These are phyloP conservation scores for Fusarium tanahbumbuense DNA, from an alignment of 2,329 filamentous ascomycete genomes.

Conservation along the genomic window DNA sequence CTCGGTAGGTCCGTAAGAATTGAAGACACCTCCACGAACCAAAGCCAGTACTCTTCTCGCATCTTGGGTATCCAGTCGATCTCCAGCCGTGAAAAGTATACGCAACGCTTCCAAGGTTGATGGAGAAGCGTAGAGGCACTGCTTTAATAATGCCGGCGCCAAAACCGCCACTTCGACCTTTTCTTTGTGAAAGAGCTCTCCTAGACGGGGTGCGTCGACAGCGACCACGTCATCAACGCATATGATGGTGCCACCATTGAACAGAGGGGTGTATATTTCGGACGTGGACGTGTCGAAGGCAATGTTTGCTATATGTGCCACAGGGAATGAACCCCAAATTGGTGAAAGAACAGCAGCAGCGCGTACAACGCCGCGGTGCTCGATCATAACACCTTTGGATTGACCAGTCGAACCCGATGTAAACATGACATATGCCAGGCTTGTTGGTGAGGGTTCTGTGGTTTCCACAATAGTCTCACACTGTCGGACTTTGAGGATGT, in stretches of 20 bases:
- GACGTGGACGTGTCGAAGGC: neutral
- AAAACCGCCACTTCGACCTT: neutral
- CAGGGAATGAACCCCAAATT: neutral
- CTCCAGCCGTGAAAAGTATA: constrained; percentile 33
- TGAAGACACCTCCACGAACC: neutral
- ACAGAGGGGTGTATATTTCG: neutral
- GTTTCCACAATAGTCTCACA: neutral
- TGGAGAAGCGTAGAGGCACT: neutral
- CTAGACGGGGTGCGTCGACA: neutral
- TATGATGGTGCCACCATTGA: neutral
- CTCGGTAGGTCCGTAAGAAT: constrained; percentile 1
- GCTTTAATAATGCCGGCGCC: neutral
- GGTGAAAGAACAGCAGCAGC: neutral
- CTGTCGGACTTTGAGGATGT: neutral
- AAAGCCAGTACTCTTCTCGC: neutral
- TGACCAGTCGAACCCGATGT: constrained; percentile 43
- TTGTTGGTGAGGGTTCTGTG: neutral
- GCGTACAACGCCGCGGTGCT: constrained; percentile 12
- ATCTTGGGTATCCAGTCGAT: constrained; percentile 29
- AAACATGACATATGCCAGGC: constrained; percentile 40
- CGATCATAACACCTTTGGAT: constrained; percentile 39
- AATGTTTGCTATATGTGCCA: neutral
- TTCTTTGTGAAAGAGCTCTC: neutral
- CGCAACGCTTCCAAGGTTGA: neutral
- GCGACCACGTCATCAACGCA: neutral